Conservation (phyloP, 441 rosid genomes). For the Dalechampia spathulata region DNA sequence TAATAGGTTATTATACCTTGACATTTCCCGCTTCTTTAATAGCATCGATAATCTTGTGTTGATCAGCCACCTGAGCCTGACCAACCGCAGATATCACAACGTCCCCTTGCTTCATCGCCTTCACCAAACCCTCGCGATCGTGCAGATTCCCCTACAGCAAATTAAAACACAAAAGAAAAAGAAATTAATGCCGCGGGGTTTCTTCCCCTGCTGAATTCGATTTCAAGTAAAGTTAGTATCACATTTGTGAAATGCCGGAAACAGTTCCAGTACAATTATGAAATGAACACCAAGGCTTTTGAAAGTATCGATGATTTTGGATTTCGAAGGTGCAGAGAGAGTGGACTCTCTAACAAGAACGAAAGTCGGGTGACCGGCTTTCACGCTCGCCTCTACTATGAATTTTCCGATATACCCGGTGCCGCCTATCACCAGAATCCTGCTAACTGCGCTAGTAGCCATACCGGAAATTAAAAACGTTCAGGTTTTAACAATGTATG, state of each 20-base stretch:
- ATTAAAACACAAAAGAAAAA: too few species aligned
- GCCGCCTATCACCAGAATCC: constrained; percentile 35
- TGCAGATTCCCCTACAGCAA: background rate
- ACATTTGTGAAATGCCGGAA: too few species aligned
- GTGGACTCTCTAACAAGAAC: constrained; percentile 35
- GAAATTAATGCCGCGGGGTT: too few species aligned
- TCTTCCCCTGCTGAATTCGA: too few species aligned
- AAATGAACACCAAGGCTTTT: constrained; percentile 30
- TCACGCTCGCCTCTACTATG: constrained; percentile 40
- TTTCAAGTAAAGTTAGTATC: too few species aligned
- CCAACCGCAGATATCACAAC: constrained; percentile 39
- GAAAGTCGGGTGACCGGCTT: constrained; percentile 40
- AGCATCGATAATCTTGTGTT: constrained; percentile 34
- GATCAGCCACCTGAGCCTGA: constrained; percentile 17
- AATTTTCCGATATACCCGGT: constrained; percentile 42
- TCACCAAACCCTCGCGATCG: constrained; percentile 28
- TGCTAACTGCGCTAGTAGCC: constrained; percentile 27
- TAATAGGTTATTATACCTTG: constrained; percentile 16
- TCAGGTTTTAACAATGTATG: too few species aligned
- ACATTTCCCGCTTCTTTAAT: constrained; percentile 48
- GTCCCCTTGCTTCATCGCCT: constrained; percentile 35
- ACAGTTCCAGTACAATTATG: constrained; percentile 11
- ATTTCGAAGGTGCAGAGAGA: constrained; percentile 18
- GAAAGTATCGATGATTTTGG: constrained; percentile 20
- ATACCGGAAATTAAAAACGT: too few species aligned